These are phyloP conservation scores for Lagenidium giganteum DNA, from an alignment of 352 stramenopile genomes.

Conservation along the genomic window DNA sequence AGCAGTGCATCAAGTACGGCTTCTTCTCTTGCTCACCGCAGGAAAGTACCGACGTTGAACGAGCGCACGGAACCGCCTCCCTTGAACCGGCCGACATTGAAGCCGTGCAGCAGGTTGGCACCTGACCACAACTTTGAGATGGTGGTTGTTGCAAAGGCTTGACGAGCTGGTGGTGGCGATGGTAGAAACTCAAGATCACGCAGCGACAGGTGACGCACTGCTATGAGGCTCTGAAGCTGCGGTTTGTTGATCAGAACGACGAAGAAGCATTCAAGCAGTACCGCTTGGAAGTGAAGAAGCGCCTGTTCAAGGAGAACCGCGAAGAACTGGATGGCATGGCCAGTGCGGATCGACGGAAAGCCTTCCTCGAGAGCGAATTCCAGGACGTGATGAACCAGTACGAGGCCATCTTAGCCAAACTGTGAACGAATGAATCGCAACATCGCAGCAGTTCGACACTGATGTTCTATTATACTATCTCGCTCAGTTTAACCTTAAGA, in stretches of 20 bases:
- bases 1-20: constrained; percentile 43
- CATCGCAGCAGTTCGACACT: too few relatives aligned
- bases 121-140: too few relatives aligned
- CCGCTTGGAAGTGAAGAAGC: constrained; percentile 79
- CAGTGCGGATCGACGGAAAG: constrained; percentile 62
- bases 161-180: too few relatives aligned
- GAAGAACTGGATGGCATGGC: constrained; percentile 76
- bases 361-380: constrained; percentile 71
- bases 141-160: too few relatives aligned
- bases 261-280: constrained; percentile 54
- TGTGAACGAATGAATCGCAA: too few relatives aligned
- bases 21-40: constrained; percentile 55
- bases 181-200: constrained; percentile 77
- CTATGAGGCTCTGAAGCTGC: constrained; percentile 72
- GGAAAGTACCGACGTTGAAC: constrained; percentile 8
- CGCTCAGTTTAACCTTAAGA: too few relatives aligned
- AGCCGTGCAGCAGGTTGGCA: constrained; percentile 48
- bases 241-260: constrained; percentile 44
- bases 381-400: constrained; percentile 47
- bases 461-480: too few relatives aligned
- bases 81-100: constrained; percentile 46
- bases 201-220: constrained; percentile 72
- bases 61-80: constrained; percentile 27
- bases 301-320: constrained; percentile 55
- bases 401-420: constrained; percentile 27